phyloP scores from a whole-genome alignment of 2,329 filamentous ascomycete genomes.

The Trichoderma gracile region DNA sequence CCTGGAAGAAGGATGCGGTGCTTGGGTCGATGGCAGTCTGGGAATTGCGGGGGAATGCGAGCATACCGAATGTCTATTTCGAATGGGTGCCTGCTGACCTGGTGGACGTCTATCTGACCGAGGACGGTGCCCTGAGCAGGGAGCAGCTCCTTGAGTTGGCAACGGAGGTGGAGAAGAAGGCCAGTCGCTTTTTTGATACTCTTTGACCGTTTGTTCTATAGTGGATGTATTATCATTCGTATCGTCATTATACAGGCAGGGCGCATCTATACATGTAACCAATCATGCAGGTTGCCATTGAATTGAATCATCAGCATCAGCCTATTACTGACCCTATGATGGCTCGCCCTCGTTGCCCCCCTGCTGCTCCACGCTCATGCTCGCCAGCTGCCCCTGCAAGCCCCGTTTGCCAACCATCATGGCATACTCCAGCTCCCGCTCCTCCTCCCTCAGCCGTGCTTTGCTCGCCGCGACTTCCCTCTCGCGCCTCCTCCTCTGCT shows the following conservation, averaged over 20 bases:
- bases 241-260: neutral
- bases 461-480: conserved; percentile 61
- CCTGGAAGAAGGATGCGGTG: conserved; percentile 44
- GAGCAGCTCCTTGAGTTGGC: conserved; percentile 46
- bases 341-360: conserved; percentile 30
- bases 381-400: conserved; percentile 59
- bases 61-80: conserved; percentile 56
- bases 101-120: conserved; percentile 57
- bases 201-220: conserved; percentile 34
- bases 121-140: conserved; percentile 49
- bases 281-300: neutral
- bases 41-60: conserved; percentile 29
- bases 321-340: conserved; percentile 23
- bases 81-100: conserved; percentile 58
- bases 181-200: conserved; percentile 46
- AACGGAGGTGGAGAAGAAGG: conserved; percentile 38
- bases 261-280: neutral
- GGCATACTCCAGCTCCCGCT: conserved; percentile 66
- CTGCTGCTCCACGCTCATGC: conserved; percentile 35
- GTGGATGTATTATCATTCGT: too few relatives aligned
- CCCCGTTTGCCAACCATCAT: conserved; percentile 70
- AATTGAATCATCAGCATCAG: neutral
- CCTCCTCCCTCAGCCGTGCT: conserved; percentile 63
- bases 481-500: conserved; percentile 62
- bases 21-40: neutral